phyloP scores from a whole-genome alignment of 495 filamentous ascomycete genomes.

The Podospora pseudocomata region DNA sequence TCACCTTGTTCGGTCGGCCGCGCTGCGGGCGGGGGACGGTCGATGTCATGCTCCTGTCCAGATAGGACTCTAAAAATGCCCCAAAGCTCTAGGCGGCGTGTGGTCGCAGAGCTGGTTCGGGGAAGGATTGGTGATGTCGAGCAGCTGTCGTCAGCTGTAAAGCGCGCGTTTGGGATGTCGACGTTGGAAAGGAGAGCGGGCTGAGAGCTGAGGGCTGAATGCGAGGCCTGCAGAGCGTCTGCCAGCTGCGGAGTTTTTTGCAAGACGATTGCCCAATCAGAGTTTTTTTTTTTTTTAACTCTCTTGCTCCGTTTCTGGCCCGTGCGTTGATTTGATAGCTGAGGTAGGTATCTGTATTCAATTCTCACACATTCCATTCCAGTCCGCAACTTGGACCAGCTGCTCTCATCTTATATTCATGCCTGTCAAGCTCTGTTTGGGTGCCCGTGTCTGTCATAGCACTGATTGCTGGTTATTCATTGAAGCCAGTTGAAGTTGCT shows the following conservation, averaged over 20 bases:
- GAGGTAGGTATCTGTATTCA: too few relatives aligned
- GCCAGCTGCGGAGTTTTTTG: conserved; percentile 18
- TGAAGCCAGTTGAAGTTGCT: background rate
- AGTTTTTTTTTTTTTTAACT: background rate
- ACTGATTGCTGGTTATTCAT: background rate
- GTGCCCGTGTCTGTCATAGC: background rate
- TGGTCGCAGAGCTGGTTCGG: conserved; percentile 14
- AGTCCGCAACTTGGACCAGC: background rate
- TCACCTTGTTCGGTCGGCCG: conserved; percentile 43
- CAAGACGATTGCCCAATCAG: background rate
- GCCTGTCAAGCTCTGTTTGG: background rate
- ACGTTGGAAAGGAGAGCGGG: conserved; percentile 12
- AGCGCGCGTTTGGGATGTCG: conserved; percentile 16
- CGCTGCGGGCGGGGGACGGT: conserved; percentile 28
- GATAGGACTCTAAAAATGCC: conserved; percentile 1
- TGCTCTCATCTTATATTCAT: background rate
- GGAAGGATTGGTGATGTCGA: conserved; percentile 20
- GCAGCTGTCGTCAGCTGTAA: conserved; percentile 39
- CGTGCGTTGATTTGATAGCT: background rate
- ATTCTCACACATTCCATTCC: background rate
- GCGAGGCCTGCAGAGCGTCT: conserved; percentile 3
- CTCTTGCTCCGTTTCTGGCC: background rate
- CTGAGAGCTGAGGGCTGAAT: conserved; percentile 8
- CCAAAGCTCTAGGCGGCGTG: conserved; percentile 11
- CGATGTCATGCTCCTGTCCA: conserved; percentile 32